Evolutionary conservation across 257 asterid species (phyloP), one percentile per base, ranked within the genome.

Genomic region (Fraxinus anomala): DNA sequence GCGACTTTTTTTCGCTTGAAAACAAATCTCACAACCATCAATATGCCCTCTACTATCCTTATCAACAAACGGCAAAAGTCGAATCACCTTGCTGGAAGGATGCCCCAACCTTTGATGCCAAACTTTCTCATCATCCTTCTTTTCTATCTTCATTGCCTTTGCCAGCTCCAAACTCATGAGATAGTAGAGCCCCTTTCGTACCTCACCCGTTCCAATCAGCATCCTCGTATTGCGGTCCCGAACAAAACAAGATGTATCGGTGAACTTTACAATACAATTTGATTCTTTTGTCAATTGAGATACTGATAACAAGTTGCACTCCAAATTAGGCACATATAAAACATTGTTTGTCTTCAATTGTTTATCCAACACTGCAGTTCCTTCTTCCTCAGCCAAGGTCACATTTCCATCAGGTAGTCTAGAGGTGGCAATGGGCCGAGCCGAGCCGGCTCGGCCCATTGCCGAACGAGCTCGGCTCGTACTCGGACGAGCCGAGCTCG

Each of bases 191-290:
- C 73, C 77, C 5, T 36, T 67, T 7, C 47, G 40, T 26, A 63
- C 12, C 66, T 78, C 77, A 78, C 77, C 77, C 44, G 72, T 54
- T 21, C 82, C 82, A 78, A 78, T 78, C 73, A 72, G 33, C 71
- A 70, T 78, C 81, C 81, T 59, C 76, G 44, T 14, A 26, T 1
- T 51, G 63, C 19, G 65, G 77, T 78, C 77, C 73, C 71, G 65
- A 8, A 71, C 33, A 34, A 59, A 26, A 70, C 81, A 78, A 12
- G 19, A n/a, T n/a, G 4, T 47, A 56, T 19, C 2, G 56, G 77
- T 68, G 30, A 77, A 49, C 10, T 17, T 3, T 8, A 69, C 54
- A 56, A 6, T 24, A 30, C 78, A 74, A 24, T 59, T 5, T 21
- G 24, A 51, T 2, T 74, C 31, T 1, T 51, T 39, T 7, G 14